Percentiles rank a stretch among this genome's conserved stretches.
These are phyloP conservation scores for Paxillus ammoniavirescens DNA, from an alignment of 768 basidiomycete species.

Conservation along the genomic window DNA sequence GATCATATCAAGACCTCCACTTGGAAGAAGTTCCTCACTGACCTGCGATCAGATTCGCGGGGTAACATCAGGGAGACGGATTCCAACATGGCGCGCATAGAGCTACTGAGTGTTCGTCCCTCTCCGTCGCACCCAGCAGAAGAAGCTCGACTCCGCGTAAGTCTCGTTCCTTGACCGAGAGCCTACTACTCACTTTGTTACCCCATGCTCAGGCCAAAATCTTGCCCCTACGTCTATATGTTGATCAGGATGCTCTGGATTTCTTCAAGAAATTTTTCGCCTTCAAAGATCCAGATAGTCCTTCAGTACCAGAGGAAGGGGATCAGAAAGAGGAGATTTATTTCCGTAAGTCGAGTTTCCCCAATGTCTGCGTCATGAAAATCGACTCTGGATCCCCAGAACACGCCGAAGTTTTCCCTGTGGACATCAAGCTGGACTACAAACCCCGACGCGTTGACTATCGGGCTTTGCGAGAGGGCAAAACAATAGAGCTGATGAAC, in stretches of 20 bases:
- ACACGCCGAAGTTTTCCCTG: slow-evolving; percentile 91
- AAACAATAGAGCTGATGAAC: slow-evolving; percentile 97
- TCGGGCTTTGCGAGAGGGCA: slow-evolving; percentile 82
- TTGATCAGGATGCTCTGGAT: slow-evolving; percentile 98
- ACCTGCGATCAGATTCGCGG: slow-evolving; percentile 76
- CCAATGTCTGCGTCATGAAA: slow-evolving; percentile 1
- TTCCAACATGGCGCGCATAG: slow-evolving; percentile 91
- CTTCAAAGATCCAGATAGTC: slow-evolving; percentile 64
- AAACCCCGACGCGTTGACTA: slow-evolving; percentile 98
- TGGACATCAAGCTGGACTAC: slow-evolving; percentile 95
- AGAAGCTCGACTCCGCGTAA: slow-evolving; percentile 72
- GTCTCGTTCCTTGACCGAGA: background rate
- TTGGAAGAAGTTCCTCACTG: slow-evolving; percentile 96
- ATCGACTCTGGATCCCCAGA: slow-evolving; percentile 45
- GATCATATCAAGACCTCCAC: slow-evolving; percentile 99
- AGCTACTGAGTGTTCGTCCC: slow-evolving; percentile 73
- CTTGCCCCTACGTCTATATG: slow-evolving; percentile 85
- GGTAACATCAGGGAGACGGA: slow-evolving; percentile 90
- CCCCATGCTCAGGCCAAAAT: slow-evolving; percentile 68
- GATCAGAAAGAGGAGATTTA: slow-evolving; percentile 51
- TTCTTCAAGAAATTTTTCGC: slow-evolving; percentile 96
- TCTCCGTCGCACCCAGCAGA: slow-evolving; percentile 63
- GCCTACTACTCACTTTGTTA: slow-evolving; percentile 1
- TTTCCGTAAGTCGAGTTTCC: slow-evolving; percentile 55
- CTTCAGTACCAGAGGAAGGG: slow-evolving; percentile 33